A percentile compares a stretch with the other conserved stretches of the same genome.
phyloP scores from a whole-genome alignment of 1,284 basidiomycete genomes.

The Phylloboletellus chloephorus region DNA sequence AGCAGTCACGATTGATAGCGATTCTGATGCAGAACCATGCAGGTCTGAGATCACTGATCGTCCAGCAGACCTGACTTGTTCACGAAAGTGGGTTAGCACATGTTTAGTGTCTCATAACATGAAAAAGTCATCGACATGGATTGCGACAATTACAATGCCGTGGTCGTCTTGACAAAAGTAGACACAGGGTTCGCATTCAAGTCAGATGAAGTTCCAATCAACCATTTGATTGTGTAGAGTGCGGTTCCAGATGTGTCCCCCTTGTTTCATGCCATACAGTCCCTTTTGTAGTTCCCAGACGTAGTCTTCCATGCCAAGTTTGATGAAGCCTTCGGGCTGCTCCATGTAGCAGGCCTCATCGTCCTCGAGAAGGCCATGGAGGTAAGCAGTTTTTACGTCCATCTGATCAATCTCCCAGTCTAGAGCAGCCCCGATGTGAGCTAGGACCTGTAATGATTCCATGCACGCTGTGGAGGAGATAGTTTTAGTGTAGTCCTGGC shows the following conservation, averaged over 20 bases:
- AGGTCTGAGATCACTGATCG: neutral
- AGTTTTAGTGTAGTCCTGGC: neutral
- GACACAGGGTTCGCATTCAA: neutral
- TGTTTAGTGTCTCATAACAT: neutral
- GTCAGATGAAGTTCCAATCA: neutral
- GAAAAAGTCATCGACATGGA: constrained; percentile 2
- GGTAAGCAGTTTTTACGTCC: neutral
- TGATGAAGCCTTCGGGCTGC: neutral
- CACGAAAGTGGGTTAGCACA: neutral
- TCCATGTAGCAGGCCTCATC: neutral
- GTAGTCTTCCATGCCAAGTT: neutral
- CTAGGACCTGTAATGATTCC: neutral
- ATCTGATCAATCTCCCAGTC: neutral
- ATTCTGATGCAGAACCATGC: neutral
- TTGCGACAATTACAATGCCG: neutral
- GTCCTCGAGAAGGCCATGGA: neutral
- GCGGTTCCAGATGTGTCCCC: neutral
- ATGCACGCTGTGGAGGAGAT: neutral
- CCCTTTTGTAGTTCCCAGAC: neutral
- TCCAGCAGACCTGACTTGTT: neutral
- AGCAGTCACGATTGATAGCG: neutral
- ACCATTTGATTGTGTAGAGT: neutral
- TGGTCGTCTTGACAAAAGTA: constrained; percentile 12
- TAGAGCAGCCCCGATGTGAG: neutral
- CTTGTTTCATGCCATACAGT: constrained; percentile 1